phyloP scores from a whole-genome alignment of 2,329 filamentous ascomycete genomes.

The Ceratocystiopsis sp. region DNA sequence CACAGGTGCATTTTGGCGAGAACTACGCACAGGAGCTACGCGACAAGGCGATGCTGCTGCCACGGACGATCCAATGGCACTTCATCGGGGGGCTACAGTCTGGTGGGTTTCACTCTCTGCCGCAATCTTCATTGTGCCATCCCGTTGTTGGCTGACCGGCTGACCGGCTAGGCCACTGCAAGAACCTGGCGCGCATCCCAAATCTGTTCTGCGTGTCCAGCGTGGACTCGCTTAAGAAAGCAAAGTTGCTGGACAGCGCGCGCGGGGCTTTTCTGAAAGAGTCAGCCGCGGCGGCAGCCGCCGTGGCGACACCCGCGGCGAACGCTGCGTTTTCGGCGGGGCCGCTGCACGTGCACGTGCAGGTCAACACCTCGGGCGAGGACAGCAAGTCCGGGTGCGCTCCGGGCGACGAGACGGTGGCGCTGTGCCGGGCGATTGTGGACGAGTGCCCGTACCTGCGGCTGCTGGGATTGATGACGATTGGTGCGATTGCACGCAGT shows the following conservation, averaged over 20 bases:
- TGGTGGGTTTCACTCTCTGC: constrained; percentile 19
- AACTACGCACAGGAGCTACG: constrained; percentile 87
- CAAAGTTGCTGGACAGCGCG: constrained; percentile 59
- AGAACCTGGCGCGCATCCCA: constrained; percentile 65
- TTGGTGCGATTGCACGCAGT: constrained; percentile 81
- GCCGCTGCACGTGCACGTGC: constrained; percentile 61
- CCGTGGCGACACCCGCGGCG: background rate
- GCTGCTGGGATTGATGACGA: constrained; percentile 85
- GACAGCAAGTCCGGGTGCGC: constrained; percentile 66
- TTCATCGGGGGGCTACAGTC: constrained; percentile 92
- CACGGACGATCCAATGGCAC: constrained; percentile 70
- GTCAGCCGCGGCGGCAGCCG: constrained; percentile 9
- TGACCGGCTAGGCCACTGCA: constrained; percentile 57
- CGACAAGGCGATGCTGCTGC: constrained; percentile 70
- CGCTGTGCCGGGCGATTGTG: constrained; percentile 52
- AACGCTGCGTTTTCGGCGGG: constrained; percentile 7
- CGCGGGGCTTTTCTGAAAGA: constrained; percentile 25
- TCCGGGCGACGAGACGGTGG: constrained; percentile 43
- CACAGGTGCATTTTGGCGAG: constrained; percentile 76
- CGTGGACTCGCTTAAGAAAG: constrained; percentile 79
- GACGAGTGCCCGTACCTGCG: constrained; percentile 55
- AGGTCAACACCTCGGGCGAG: constrained; percentile 91
- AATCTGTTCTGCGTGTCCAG: constrained; percentile 88
- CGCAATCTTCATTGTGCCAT: constrained; percentile 1
- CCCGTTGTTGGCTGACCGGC: too few relatives aligned